These are phyloP conservation scores for Syzygium aromaticum DNA, from an alignment of 345 rosid genomes.

Conservation along the genomic window DNA sequence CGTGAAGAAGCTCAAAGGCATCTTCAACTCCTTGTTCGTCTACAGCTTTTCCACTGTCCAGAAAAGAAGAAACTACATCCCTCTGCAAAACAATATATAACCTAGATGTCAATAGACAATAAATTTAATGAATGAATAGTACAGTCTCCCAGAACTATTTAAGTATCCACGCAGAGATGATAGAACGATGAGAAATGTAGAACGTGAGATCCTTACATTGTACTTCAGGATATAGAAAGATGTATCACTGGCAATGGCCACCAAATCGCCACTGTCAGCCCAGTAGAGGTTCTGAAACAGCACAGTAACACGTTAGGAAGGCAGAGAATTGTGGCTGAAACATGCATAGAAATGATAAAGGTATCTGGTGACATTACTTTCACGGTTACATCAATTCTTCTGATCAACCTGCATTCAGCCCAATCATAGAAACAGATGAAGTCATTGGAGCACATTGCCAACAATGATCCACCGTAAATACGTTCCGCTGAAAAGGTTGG, in stretches of 20 bases:
- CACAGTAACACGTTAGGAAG: neutral
- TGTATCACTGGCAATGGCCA: conserved; percentile 91
- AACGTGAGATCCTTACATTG: conserved; percentile 41
- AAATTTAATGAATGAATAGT: neutral
- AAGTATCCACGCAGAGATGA: neutral
- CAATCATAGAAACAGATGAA: conserved; percentile 99
- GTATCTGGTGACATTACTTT: conserved; percentile 42
- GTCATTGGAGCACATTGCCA: conserved; percentile 98
- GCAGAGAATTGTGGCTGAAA: neutral
- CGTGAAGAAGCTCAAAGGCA: conserved; percentile 98
- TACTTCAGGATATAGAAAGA: conserved; percentile 97
- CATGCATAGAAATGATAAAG: neutral
- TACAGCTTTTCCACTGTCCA: conserved; percentile 82
- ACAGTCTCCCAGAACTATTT: neutral
- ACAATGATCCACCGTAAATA: conserved; percentile 82
- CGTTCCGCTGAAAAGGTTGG: conserved; percentile 96
- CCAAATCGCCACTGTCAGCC: conserved; percentile 99
- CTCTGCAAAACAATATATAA: conserved; percentile 42
- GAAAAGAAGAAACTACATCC: conserved; percentile 75
- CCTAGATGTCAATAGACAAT: neutral
- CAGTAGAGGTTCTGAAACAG: conserved; percentile 82
- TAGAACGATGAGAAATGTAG: neutral
- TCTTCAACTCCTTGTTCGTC: conserved; percentile 99
- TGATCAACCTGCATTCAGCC: conserved; percentile 98
- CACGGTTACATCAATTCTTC: conserved; percentile 93